Evolutionary conservation across 345 rosid species (phyloP).

Genomic region (Aurinia saxatilis): DNA sequence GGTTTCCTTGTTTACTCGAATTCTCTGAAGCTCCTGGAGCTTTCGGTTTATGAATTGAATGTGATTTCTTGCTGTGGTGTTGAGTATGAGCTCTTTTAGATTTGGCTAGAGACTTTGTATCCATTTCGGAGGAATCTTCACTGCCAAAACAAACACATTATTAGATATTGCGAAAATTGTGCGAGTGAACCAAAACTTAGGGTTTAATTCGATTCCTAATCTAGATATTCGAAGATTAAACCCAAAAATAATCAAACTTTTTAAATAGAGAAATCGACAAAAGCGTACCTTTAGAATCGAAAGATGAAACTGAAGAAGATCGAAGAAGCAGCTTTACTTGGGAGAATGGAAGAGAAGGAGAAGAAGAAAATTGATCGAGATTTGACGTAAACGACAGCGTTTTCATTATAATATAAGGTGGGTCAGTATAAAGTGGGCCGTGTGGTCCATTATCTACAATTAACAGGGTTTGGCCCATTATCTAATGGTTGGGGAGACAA

Average conservation of each 20-base stretch:
- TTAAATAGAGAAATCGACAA: no score
- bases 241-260: not conserved
- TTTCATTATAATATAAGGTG: no score
- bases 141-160: not conserved
- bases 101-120: constrained; percentile 67
- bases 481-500: no score
- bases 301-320: not conserved
- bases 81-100: constrained; percentile 86
- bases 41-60: constrained; percentile 41
- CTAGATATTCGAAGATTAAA: not conserved
- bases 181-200: not conserved
- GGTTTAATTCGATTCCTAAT: not conserved
- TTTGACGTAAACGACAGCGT: not conserved
- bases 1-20: constrained; percentile 37
- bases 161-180: not conserved
- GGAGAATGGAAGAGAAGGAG: constrained; percentile 1
- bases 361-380: not conserved
- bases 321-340: constrained; percentile 4
- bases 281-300: not conserved
- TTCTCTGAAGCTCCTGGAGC: constrained; percentile 3
- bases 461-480: no score
- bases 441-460: no score
- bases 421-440: no score
- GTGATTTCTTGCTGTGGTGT: constrained; percentile 52
- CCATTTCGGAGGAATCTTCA: constrained; percentile 35